phyloP scores from a whole-genome alignment of 805 yeast genomes.

The Lipomyces chichibuensis region DNA sequence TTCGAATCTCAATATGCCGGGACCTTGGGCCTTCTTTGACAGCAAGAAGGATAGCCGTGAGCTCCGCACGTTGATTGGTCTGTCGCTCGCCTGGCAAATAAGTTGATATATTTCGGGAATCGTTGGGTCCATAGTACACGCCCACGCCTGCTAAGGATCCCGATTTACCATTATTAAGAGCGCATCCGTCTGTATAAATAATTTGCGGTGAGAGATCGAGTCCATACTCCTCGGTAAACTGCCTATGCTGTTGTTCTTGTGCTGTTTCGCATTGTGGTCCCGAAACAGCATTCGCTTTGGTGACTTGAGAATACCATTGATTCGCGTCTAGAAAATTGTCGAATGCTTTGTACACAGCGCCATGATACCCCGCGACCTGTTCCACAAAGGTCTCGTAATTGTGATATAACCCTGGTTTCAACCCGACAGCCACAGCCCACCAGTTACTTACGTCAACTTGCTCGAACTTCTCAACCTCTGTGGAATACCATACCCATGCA shows the following conservation, averaged over 20 bases:
- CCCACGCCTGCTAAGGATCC: constrained; percentile 69
- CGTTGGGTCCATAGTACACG: constrained; percentile 63
- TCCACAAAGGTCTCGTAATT: neutral
- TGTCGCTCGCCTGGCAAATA: constrained; percentile 55
- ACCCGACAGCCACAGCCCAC: constrained; percentile 7
- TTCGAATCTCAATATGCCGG: constrained; percentile 48
- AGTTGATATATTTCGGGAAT: constrained; percentile 56
- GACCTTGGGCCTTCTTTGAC: constrained; percentile 48
- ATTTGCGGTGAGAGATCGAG: neutral
- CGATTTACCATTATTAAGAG: constrained; percentile 58
- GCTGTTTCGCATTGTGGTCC: too few species aligned
- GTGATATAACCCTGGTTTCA: neutral
- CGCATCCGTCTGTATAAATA: constrained; percentile 81
- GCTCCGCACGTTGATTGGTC: constrained; percentile 83
- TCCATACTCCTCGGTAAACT: neutral
- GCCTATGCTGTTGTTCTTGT: neutral
- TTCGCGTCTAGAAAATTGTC: neutral
- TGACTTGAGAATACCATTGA: neutral
- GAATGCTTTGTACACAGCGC: neutral
- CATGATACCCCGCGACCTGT: neutral
- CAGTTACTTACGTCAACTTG: constrained; percentile 19
- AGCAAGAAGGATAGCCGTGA: constrained; percentile 66
- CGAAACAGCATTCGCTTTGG: neutral
- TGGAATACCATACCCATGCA: constrained; percentile 50
- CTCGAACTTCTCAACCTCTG: neutral